Evolutionary conservation across 257 asterid species (phyloP).

Genomic region (Solanum ahanhuiri): DNA sequence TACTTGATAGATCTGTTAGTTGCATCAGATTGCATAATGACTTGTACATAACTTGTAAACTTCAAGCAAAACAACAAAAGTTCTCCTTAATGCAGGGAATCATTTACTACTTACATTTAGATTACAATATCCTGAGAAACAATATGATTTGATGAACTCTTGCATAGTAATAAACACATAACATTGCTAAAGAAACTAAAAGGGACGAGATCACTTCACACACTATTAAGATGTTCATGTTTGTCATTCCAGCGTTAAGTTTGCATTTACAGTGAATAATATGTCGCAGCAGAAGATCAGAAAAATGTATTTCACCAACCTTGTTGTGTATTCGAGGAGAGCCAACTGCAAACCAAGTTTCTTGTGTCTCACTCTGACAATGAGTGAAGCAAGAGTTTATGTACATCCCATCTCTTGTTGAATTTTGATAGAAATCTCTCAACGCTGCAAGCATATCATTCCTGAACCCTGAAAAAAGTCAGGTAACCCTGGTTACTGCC

Average conservation of each 20-base stretch:
- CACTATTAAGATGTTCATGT: background rate
- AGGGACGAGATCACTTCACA: background rate
- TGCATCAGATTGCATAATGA: background rate
- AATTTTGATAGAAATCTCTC: constrained; percentile 31
- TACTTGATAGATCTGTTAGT: background rate
- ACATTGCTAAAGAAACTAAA: background rate
- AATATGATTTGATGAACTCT: background rate
- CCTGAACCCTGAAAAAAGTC: constrained; percentile 52
- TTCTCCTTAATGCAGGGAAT: background rate
- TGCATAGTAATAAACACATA: background rate
- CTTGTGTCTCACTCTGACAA: constrained; percentile 88
- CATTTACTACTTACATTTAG: background rate
- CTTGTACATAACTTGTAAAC: background rate
- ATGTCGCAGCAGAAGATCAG: too few relatives aligned
- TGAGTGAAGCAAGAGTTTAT: constrained; percentile 91
- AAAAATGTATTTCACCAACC: constrained; percentile 24
- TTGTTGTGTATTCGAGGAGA: constrained; percentile 67
- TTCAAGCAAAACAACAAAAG: background rate
- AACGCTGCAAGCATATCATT: constrained; percentile 57
- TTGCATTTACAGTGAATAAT: background rate
- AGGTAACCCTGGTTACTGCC: background rate
- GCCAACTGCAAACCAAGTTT: constrained; percentile 69
- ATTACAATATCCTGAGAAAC: background rate
- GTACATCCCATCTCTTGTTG: constrained; percentile 81
- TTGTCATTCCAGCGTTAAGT: background rate